A percentile compares a stretch with the other conserved stretches of the same genome.
Evolutionary conservation across 2,329 filamentous ascomycete species (phyloP).

Genomic region (Diplodia intermedia): DNA sequence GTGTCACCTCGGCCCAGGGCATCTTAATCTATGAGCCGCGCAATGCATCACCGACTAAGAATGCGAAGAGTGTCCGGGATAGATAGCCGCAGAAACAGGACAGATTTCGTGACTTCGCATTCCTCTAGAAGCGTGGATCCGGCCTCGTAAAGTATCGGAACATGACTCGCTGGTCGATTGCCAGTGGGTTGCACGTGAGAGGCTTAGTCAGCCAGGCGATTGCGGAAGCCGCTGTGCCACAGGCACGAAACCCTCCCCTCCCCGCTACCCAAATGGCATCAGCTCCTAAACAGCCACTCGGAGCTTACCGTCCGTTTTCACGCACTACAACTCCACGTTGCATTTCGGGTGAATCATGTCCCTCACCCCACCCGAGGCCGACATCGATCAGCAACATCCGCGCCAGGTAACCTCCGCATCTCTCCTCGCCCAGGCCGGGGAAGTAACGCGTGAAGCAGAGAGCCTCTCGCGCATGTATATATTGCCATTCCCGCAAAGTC

Average conservation of each 20-base stretch:
- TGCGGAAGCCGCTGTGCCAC: neutral
- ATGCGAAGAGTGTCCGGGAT: too few relatives aligned
- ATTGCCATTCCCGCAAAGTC: slow-evolving; percentile 15
- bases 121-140: neutral
- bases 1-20: too few relatives aligned
- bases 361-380: neutral
- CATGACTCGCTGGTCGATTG: neutral
- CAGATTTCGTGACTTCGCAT: too few relatives aligned
- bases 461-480: slow-evolving; percentile 8
- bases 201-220: neutral
- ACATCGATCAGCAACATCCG: slow-evolving; percentile 1
- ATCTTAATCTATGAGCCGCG: too few relatives aligned
- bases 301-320: neutral
- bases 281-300: neutral
- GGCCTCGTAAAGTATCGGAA: neutral
- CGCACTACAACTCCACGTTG: neutral
- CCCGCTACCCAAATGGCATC: neutral
- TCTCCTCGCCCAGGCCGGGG: neutral
- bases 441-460: neutral
- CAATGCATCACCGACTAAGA: too few relatives aligned
- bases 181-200: neutral
- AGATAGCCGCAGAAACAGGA: too few relatives aligned
- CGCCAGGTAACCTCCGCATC: slow-evolving; percentile 3
- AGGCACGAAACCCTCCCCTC: neutral
- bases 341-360: neutral